A percentile compares a stretch with the other conserved stretches of the same genome.
phyloP scores from a whole-genome alignment of 2,329 filamentous ascomycete genomes.

The Aureobasidium sp. region DNA sequence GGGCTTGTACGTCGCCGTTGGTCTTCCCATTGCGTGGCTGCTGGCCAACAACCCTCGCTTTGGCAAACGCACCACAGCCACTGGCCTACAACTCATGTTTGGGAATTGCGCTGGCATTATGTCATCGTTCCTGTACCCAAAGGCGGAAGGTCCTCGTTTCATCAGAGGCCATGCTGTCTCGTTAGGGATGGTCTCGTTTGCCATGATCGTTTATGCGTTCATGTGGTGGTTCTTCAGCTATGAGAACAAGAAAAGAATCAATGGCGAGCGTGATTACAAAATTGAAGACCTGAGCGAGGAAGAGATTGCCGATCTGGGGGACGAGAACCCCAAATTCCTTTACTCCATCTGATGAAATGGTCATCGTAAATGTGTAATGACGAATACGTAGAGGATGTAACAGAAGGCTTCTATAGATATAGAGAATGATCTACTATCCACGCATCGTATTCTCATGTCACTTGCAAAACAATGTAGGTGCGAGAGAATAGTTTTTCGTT shows the following conservation, averaged over 20 bases:
- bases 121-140: conserved; percentile 42
- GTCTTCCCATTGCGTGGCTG: conserved; percentile 51
- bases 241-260: conserved; percentile 32
- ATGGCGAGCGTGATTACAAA: conserved; percentile 35
- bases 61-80: conserved; percentile 67
- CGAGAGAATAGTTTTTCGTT: background rate
- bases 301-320: conserved; percentile 38
- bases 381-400: background rate
- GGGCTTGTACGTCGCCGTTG: conserved; percentile 59
- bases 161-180: conserved; percentile 47
- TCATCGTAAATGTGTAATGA: background rate
- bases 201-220: conserved; percentile 30
- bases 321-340: conserved; percentile 38
- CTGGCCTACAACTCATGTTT: conserved; percentile 61
- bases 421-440: background rate
- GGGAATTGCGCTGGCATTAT: conserved; percentile 67
- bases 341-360: conserved; percentile 29
- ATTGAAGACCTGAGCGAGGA: conserved; percentile 36
- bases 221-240: conserved; percentile 33
- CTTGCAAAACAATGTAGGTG: background rate
- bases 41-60: conserved; percentile 66
- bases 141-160: conserved; percentile 39
- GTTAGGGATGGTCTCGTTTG: conserved; percentile 43
- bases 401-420: background rate
- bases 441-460: background rate